Percentiles rank a stretch among this genome's conserved stretches.
phyloP scores from a whole-genome alignment of 768 basidiomycete genomes.

The Kwoniella dendrophila region DNA sequence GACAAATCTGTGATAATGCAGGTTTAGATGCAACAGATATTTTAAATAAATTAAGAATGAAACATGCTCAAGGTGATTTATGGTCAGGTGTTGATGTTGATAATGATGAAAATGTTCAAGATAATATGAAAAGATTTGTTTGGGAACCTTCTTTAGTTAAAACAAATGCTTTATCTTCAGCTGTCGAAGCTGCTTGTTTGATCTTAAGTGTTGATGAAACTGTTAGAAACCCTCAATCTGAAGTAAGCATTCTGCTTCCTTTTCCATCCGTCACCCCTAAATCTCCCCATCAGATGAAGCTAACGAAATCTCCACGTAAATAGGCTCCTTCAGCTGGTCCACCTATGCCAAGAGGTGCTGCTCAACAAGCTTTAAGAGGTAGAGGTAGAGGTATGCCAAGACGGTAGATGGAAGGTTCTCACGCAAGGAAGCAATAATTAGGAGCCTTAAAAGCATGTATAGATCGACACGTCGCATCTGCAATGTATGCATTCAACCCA shows the following conservation, averaged over 20 bases:
- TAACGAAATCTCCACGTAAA: neutral
- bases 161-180: conserved; percentile 90
- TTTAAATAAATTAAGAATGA: conserved; percentile 95
- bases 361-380: conserved; percentile 80
- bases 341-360: conserved; percentile 85
- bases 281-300: neutral
- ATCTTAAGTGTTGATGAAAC: conserved; percentile 98
- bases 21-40: conserved; percentile 97
- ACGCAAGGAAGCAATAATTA: neutral
- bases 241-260: conserved; percentile 62
- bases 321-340: conserved; percentile 65
- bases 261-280: neutral
- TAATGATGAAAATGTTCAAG: conserved; percentile 75
- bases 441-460: neutral
- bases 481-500: neutral
- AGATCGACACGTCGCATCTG: neutral
- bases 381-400: conserved; percentile 70
- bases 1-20: conserved; percentile 98
- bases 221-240: conserved; percentile 90
- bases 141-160: conserved; percentile 98
- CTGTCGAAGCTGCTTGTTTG: conserved; percentile 92
- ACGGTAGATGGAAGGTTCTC: conserved; percentile 22
- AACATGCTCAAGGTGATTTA: conserved; percentile 80
- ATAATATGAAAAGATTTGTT: conserved; percentile 97
- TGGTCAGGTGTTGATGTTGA: conserved; percentile 98